Conservation (phyloP, 2,329 filamentous ascomycete species). For the Alternaria brassicae region DNA sequence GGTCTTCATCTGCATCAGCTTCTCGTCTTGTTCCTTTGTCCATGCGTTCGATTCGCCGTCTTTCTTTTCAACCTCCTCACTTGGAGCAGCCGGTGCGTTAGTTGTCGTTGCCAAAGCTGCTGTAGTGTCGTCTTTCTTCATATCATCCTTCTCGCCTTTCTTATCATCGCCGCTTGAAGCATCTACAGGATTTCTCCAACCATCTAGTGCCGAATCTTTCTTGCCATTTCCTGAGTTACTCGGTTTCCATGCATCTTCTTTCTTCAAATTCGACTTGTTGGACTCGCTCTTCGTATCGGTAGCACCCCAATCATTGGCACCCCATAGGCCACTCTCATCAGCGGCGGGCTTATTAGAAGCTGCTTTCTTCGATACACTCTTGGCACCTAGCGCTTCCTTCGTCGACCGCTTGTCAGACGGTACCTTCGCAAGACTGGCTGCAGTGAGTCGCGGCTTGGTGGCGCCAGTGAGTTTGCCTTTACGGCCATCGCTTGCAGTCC, state of each 20-base stretch:
- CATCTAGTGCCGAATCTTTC: not conserved
- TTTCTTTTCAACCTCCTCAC: not conserved
- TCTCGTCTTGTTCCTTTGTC: slow-evolving; percentile 52
- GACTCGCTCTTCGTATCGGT: not conserved
- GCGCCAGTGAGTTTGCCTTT: slow-evolving; percentile 32
- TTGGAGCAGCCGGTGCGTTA: not conserved
- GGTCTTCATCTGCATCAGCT: slow-evolving; percentile 48
- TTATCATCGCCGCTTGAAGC: not conserved
- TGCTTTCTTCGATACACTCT: slow-evolving; percentile 8
- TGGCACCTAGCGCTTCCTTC: not conserved
- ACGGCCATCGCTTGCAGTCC: slow-evolving; percentile 45
- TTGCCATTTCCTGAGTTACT: not conserved
- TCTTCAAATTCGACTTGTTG: slow-evolving; percentile 4
- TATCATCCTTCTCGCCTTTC: not conserved
- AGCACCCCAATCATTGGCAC: not conserved
- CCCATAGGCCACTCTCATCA: not conserved
- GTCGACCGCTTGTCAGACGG: slow-evolving; percentile 12
- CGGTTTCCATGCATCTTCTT: not conserved
- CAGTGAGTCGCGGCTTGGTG: slow-evolving; percentile 24
- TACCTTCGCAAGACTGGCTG: slow-evolving; percentile 21
- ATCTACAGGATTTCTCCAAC: not conserved
- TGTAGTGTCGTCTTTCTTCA: not conserved
- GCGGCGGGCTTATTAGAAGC: not conserved
- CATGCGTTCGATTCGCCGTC: slow-evolving; percentile 24
- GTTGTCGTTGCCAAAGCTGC: not conserved